phyloP scores from a whole-genome alignment of 1,284 basidiomycete species.

The Ceratobasidium sp. region DNA sequence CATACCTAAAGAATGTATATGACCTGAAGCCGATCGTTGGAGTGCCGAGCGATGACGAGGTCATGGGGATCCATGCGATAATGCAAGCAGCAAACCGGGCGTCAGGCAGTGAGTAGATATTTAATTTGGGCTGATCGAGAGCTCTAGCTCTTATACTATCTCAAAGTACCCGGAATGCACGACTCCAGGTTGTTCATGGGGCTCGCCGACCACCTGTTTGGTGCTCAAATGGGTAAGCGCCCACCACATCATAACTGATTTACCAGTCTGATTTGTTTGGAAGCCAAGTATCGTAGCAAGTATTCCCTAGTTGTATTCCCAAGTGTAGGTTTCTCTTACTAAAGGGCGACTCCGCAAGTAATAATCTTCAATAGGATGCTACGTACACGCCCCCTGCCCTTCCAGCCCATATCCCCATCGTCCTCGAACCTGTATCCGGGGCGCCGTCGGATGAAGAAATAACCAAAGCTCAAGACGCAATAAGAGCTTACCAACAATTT shows the following conservation, averaged over 20 bases:
- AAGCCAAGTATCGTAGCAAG: slow-evolving; percentile 6
- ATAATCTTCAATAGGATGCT: not conserved
- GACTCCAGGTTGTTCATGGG: not conserved
- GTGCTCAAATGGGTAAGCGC: slow-evolving; percentile 19
- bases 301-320: slow-evolving; percentile 11
- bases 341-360: no score
- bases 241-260: not conserved
- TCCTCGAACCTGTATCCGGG: not conserved
- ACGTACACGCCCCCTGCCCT: slow-evolving; percentile 11
- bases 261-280: not conserved
- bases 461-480: not conserved
- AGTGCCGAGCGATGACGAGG: not conserved
- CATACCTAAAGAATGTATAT: not conserved
- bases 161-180: not conserved
- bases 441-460: slow-evolving; percentile 12
- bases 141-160: not conserved
- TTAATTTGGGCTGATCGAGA: not conserved
- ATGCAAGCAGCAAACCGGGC: not conserved
- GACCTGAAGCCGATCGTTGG: slow-evolving; percentile 6
- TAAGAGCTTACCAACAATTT: slow-evolving; percentile 7
- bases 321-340: not conserved
- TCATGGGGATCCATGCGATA: not conserved
- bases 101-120: no score
- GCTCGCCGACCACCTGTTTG: slow-evolving; percentile 2
- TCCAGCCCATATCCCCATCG: slow-evolving; percentile 6